Conservation (phyloP, 225 moss, liverwort and hornwort species). For the Thuidium tamariscinum region DNA sequence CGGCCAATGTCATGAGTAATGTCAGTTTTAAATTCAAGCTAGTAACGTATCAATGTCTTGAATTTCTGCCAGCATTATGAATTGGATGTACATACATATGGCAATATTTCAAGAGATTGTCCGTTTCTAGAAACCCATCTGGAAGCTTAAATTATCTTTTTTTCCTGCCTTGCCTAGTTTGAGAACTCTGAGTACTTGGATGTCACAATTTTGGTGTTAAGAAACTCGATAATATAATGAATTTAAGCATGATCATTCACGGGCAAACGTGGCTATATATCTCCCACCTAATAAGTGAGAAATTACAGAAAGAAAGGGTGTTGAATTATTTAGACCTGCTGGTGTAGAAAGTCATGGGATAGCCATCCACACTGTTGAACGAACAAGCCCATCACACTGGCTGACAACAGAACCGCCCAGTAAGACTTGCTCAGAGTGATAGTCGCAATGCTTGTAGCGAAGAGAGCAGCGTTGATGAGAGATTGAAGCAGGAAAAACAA, state of each 20-base stretch:
- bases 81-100: background rate
- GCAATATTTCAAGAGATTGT: background rate
- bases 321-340: background rate
- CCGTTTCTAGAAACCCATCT: background rate
- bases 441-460: constrained; percentile 44
- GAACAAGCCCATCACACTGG: constrained; percentile 50
- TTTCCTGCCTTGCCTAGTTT: no score
- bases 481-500: constrained; percentile 32
- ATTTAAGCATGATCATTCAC: background rate
- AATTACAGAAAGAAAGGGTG: background rate
- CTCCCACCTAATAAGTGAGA: background rate
- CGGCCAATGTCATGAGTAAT: background rate
- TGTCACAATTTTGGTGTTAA: background rate
- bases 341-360: constrained; percentile 64
- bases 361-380: constrained; percentile 84
- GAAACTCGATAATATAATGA: background rate
- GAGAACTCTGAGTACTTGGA: no score
- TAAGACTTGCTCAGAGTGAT: constrained; percentile 14
- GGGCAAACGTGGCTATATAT: background rate
- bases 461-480: constrained; percentile 31
- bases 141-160: background rate
- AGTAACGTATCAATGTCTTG: background rate
- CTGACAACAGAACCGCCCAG: constrained; percentile 34
- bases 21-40: background rate
- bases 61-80: background rate